phyloP scores from a whole-genome alignment of 2,329 filamentous ascomycete genomes.

The Pseudocercospora crystallina region DNA sequence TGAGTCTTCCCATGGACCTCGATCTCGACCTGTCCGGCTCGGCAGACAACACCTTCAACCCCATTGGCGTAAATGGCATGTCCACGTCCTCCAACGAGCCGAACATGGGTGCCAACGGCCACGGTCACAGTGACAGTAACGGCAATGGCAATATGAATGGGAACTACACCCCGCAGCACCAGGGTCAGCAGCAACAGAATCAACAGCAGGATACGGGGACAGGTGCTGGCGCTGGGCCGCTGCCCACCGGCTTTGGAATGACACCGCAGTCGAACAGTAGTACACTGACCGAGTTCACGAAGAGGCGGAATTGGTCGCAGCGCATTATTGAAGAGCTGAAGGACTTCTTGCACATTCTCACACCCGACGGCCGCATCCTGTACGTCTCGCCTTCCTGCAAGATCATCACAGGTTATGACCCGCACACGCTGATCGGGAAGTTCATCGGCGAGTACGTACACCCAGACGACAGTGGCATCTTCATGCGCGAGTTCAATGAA shows the following conservation, averaged over 20 bases:
- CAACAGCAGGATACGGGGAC: slow-evolving; percentile 31
- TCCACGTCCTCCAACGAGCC: slow-evolving; percentile 22
- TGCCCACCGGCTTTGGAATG: slow-evolving; percentile 55
- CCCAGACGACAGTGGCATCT: slow-evolving; percentile 77
- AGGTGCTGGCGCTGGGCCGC: slow-evolving; percentile 55
- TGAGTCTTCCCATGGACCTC: slow-evolving; percentile 49
- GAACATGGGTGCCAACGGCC: slow-evolving; percentile 13
- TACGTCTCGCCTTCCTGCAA: slow-evolving; percentile 82
- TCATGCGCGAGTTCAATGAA: slow-evolving; percentile 85
- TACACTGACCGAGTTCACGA: slow-evolving; percentile 65
- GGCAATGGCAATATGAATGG: slow-evolving; percentile 26
- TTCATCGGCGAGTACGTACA: slow-evolving; percentile 83
- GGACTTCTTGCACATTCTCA: slow-evolving; percentile 85
- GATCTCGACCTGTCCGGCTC: slow-evolving; percentile 34
- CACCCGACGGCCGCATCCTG: slow-evolving; percentile 76
- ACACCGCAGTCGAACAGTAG: slow-evolving; percentile 48
- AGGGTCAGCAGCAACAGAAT: slow-evolving; percentile 28
- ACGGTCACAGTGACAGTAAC: slow-evolving; percentile 10
- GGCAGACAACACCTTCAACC: slow-evolving; percentile 27
- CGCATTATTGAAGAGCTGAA: slow-evolving; percentile 85
- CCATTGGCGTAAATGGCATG: slow-evolving; percentile 27
- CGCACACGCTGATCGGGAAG: slow-evolving; percentile 68
- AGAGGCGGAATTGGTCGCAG: slow-evolving; percentile 77
- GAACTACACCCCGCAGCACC: slow-evolving; percentile 10
- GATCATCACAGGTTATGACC: slow-evolving; percentile 71